Conservation (phyloP, 805 yeast genomes). For the Metschnikowia baotianmanensis region DNA sequence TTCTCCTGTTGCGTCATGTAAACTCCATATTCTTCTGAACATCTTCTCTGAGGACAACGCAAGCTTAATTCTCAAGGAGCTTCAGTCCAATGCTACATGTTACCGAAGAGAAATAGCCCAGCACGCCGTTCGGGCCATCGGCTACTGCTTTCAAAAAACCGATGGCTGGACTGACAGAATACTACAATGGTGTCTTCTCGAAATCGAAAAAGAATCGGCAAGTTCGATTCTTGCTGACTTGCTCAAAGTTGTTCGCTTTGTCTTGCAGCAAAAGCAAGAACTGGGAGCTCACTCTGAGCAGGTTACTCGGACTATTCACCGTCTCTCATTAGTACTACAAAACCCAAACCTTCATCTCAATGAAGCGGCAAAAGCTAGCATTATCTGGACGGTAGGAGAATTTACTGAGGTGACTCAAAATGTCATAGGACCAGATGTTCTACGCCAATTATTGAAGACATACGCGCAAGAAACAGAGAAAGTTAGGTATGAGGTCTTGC, state of each 20-base stretch:
- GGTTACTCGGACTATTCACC: constrained; percentile 54
- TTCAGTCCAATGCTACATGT: constrained; percentile 53
- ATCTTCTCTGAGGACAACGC: constrained; percentile 57
- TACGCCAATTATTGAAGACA: constrained; percentile 53
- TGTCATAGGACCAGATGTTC: constrained; percentile 68
- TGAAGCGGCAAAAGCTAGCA: constrained; percentile 67
- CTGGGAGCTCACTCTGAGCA: constrained; percentile 18
- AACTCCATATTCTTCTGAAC: constrained; percentile 59
- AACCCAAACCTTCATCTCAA: constrained; percentile 19
- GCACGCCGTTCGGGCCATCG: constrained; percentile 60
- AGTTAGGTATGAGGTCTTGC: constrained; percentile 69
- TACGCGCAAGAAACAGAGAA: constrained; percentile 54
- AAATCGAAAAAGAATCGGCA: constrained; percentile 33
- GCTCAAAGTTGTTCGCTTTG: constrained; percentile 66
- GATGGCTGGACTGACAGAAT: constrained; percentile 51
- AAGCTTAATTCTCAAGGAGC: constrained; percentile 52
- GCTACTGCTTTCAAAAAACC: constrained; percentile 52
- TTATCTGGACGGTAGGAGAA: constrained; percentile 91
- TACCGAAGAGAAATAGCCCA: constrained; percentile 26
- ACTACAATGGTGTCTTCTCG: constrained; percentile 60
- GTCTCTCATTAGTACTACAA: constrained; percentile 33
- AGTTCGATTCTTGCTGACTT: constrained; percentile 53
- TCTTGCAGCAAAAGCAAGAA: constrained; percentile 55
- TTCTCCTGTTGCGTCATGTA: constrained; percentile 43
- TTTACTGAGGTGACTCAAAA: constrained; percentile 43